Evolutionary conservation across 2,329 filamentous ascomycete species (phyloP), one percentile per base, ranked within the genome.

Genomic region (Amauroascus niger): DNA sequence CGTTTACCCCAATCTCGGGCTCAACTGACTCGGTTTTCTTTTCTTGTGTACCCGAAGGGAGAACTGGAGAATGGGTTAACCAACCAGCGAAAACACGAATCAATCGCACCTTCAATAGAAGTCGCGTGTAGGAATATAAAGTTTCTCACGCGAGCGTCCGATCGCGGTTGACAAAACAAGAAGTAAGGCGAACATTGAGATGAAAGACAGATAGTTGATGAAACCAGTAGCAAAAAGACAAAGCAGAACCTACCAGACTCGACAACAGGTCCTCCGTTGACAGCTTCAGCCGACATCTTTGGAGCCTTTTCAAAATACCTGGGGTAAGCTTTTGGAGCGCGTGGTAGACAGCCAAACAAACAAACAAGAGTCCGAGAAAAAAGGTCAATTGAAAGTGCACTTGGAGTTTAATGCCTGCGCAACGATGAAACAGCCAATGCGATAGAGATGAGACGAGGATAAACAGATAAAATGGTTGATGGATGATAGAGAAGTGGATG

Each of bases 241-340:
- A 40, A 14, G 24, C 8, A 32, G 4, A 46, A 52, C 50, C 20
- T 46, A 52, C 50, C 50, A 7, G 40, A 4, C 40, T 52, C 18
- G 30, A n/a, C 30, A 8, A n/a, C 13, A 7, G 41, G 32, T 9
- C 14, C 41, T 39, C 41, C 40, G 11, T 45, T 52, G 33, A 30
- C 39, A 39, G 41, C 20, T 46, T 46, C 32, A 11, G 50, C 20
- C 16, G 50, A 45, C 50, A 52, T 52, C 6, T 52, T 46, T 52
- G 43, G 16, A 43, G 49, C 26, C 44, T 37, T 49, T 11, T 6
- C 2, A 43, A 20, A 30, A 13, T 26, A 40, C 16, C 22, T 40
- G 13, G 33, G 39, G 39, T 28, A 22, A 33, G 24, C 35, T 40
- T 11, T 18, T 49, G 33, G 22, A 40, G 35, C 18, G 35, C 14